Conservation (phyloP, 2,329 filamentous ascomycete species). For the Trichoderma koningiopsis region DNA sequence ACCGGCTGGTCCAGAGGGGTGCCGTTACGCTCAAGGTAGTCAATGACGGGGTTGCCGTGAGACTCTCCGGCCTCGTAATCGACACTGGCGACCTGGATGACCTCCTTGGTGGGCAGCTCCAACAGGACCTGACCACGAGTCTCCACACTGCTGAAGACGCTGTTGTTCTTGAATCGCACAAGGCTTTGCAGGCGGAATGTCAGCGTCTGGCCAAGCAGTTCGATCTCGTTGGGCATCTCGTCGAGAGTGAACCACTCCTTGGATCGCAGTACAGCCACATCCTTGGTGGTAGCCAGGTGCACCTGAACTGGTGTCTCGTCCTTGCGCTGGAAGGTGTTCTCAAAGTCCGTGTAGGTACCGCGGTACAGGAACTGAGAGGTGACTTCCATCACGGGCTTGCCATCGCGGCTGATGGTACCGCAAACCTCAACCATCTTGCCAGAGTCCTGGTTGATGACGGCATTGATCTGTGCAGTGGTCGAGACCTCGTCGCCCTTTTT, state of each 20-base stretch:
- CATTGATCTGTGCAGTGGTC: slow-evolving; percentile 94
- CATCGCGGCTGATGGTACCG: slow-evolving; percentile 86
- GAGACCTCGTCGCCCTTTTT: slow-evolving; percentile 94
- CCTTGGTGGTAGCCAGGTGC: slow-evolving; percentile 82
- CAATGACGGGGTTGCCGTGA: slow-evolving; percentile 93
- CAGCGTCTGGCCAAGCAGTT: slow-evolving; percentile 88
- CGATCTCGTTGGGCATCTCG: slow-evolving; percentile 66
- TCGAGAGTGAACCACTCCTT: slow-evolving; percentile 98
- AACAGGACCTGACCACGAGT: slow-evolving; percentile 90
- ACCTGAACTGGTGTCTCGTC: slow-evolving; percentile 93
- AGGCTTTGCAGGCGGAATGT: slow-evolving; percentile 95
- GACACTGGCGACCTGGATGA: slow-evolving; percentile 95
- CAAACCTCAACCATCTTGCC: slow-evolving; percentile 99
- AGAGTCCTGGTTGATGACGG: slow-evolving; percentile 95
- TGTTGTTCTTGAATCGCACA: slow-evolving; percentile 92
- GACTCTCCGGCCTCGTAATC: slow-evolving; percentile 91
- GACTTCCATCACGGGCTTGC: slow-evolving; percentile 91
- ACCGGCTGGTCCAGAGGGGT: slow-evolving; percentile 93
- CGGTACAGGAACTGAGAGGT: slow-evolving; percentile 98
- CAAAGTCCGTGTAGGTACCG: slow-evolving; percentile 86
- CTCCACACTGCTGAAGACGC: slow-evolving; percentile 86
- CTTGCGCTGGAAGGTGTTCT: slow-evolving; percentile 99
- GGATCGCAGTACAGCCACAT: slow-evolving; percentile 89
- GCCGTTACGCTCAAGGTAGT: slow-evolving; percentile 91
- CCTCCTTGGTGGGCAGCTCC: slow-evolving; percentile 93